phyloP scores from a whole-genome alignment of 306 rosid genomes.

The Cucurbita pepo region DNA sequence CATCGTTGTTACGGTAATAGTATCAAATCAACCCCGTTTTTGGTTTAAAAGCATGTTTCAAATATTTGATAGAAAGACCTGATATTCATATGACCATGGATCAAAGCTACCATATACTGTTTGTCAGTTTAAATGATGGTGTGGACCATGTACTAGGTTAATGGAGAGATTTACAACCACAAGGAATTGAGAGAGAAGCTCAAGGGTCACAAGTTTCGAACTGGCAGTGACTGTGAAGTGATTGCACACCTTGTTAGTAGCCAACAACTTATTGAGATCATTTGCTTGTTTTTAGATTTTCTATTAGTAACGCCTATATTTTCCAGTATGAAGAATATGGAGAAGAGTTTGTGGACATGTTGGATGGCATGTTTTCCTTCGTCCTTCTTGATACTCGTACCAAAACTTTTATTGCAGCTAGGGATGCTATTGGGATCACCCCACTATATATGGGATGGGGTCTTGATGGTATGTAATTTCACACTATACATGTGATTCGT shows the following conservation, averaged over 20 bases:
- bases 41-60: background rate
- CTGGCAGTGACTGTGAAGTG: conserved; percentile 96
- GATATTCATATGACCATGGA: background rate
- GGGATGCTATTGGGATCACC: conserved; percentile 84
- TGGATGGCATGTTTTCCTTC: conserved; percentile 94
- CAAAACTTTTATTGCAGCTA: conserved; percentile 78
- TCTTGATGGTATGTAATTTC: conserved; percentile 64
- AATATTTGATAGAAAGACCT: background rate
- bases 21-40: background rate
- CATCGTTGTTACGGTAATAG: conserved; percentile 52
- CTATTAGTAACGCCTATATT: conserved; percentile 4
- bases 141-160: conserved; percentile 39
- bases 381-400: conserved; percentile 80
- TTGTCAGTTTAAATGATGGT: background rate
- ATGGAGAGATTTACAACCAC: conserved; percentile 98
- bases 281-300: background rate
- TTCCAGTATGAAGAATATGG: conserved; percentile 89
- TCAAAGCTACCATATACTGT: background rate
- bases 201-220: conserved; percentile 64
- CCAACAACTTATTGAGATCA: background rate
- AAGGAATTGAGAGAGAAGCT: conserved; percentile 43
- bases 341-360: conserved; percentile 77
- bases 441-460: conserved; percentile 98
- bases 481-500: background rate
- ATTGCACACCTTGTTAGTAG: conserved; percentile 93